These are phyloP conservation scores for Penicillium sp. DNA, from an alignment of 2,329 filamentous ascomycete species.

Conservation along the genomic window DNA sequence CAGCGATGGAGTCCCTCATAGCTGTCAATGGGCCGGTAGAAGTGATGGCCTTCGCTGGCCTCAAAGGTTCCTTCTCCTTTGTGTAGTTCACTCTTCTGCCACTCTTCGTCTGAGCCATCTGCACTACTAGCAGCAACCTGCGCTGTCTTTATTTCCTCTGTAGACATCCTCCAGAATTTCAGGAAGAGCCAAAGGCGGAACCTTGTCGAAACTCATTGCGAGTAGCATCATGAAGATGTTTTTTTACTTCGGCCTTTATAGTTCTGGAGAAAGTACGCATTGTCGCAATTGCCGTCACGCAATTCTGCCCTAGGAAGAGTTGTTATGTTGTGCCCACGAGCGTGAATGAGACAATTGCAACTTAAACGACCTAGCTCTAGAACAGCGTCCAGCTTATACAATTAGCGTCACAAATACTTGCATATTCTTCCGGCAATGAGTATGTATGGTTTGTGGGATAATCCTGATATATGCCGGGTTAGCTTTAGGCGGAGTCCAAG, in stretches of 20 bases:
- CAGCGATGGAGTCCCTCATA: constrained; percentile 49
- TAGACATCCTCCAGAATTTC: neutral
- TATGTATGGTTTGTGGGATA: neutral
- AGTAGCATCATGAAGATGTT: neutral
- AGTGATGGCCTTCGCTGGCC: neutral
- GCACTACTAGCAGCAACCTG: neutral
- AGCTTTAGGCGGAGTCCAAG: neutral
- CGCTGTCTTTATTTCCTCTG: neutral
- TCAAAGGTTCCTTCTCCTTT: neutral
- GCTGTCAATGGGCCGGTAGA: constrained; percentile 4
- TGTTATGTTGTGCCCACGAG: neutral
- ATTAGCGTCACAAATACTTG: neutral
- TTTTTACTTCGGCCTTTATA: neutral
- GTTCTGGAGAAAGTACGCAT: neutral
- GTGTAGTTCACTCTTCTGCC: neutral
- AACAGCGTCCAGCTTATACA: too few relatives aligned
- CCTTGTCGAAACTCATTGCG: neutral
- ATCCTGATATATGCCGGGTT: neutral
- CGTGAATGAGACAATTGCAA: neutral
- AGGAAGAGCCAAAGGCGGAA: neutral
- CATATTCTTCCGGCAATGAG: neutral
- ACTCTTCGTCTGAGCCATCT: neutral
- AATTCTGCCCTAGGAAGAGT: neutral
- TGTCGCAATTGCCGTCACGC: neutral
- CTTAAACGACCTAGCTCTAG: neutral